Base-by-base conservation (phyloP, 345 rosid genomes). In the Carallia brachiata region DNA sequence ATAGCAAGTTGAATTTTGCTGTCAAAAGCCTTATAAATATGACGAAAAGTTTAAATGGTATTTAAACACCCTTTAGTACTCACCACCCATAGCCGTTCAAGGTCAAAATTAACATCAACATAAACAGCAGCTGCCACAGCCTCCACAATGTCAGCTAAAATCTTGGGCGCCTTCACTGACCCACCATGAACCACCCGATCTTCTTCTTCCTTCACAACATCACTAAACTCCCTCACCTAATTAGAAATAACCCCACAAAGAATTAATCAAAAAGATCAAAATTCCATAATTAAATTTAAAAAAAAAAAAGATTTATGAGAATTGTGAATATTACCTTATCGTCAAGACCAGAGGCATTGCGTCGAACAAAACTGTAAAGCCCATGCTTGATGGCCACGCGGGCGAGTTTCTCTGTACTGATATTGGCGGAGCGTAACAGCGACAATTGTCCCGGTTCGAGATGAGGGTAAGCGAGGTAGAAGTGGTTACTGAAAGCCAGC, bases 401-500 rank as follows among this genome's bases (percentile, higher is more conserved):
- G 10, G 98, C 93, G 52, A 93, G 85, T 63, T 90, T 93, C 86
- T 93, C 98, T 3, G 86, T 93, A 40, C 93, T 86, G 12, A 84
- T 74, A 58, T 87, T 90, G 47, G 89, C 90, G 19, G 96, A 77
- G 37, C 96, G 85, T 36, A 93, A 55, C 12, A 64, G 72, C 40
- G 98, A 78, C 39, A 93, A 71, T 60, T 73, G 73, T 1, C 90
- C 90, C 0, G 80, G 90, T 6, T 86, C 89, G 23, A 87, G 80
- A 0, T 52, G 15, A 5, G 92, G 96, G 79, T 88, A 82, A 2
- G 80, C 67, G 6, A 84, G 68, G 83, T 75, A 93, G 1, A 85
- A 17, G 71, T 88, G 61, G 50, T 80, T 86, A 0, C 79, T 72
- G n/a, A 90, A 5, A 0, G 90, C 96, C 6, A 84, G 70, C 7